These are phyloP conservation scores for Trichoderma gamsii DNA, from an alignment of 495 filamentous ascomycete species.

Conservation along the genomic window DNA sequence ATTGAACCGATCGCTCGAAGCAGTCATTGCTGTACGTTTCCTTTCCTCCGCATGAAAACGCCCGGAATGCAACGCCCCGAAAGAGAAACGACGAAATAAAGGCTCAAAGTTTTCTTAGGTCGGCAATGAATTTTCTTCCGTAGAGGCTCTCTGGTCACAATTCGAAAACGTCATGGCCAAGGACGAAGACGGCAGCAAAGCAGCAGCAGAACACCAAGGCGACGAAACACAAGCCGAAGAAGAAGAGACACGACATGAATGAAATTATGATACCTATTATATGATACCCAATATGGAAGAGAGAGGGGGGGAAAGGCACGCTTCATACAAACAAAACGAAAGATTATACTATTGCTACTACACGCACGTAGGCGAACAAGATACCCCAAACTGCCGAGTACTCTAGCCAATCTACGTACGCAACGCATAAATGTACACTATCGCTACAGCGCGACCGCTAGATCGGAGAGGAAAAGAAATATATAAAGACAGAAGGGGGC, in stretches of 20 bases:
- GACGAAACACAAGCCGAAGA: constrained; percentile 24
- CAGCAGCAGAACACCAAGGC: constrained; percentile 29
- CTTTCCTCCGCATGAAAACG: too few relatives aligned
- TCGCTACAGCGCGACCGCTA: constrained; percentile 7
- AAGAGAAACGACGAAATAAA: neutral
- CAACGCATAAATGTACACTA: constrained; percentile 19
- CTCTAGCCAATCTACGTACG: constrained; percentile 14
- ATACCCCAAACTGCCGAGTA: neutral
- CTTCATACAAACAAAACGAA: neutral
- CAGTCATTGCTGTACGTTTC: constrained; percentile 71
- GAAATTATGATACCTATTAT: constrained; percentile 15
- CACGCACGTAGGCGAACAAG: neutral
- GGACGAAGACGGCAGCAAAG: constrained; percentile 48
- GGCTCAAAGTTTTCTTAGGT: constrained; percentile 45
- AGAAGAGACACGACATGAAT: constrained; percentile 23
- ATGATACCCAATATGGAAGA: neutral
- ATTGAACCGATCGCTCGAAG: constrained; percentile 85
- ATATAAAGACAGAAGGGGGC: neutral
- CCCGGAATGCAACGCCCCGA: too few relatives aligned
- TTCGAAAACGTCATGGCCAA: constrained; percentile 95
- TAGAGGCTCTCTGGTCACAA: constrained; percentile 93
- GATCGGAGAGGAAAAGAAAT: neutral
- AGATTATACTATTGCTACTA: constrained; percentile 10
- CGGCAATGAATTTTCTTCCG: constrained; percentile 93
- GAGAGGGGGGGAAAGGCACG: neutral